phyloP scores from a whole-genome alignment of 2,329 filamentous ascomycete species.

The Metarhizium guizhouense region DNA sequence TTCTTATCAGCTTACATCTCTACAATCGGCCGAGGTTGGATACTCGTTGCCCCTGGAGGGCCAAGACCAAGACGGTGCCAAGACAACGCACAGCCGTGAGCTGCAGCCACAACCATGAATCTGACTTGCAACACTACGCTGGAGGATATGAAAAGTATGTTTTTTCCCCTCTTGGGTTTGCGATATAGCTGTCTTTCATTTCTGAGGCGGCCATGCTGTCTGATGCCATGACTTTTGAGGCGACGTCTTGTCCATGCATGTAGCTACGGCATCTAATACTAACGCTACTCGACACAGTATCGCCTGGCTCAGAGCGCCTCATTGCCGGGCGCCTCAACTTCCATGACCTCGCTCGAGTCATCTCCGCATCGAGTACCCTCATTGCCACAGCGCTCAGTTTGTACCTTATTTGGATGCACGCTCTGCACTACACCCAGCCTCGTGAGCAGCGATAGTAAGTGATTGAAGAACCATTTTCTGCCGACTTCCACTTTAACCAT shows the following conservation, averaged over 20 bases:
- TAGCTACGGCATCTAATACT: not conserved
- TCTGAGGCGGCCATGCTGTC: not conserved
- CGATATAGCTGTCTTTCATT: not conserved
- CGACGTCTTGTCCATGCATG: not conserved
- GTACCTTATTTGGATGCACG: slow-evolving; percentile 50
- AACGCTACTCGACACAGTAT: slow-evolving; percentile 20
- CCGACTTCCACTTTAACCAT: not conserved
- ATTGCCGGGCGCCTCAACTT: slow-evolving; percentile 43
- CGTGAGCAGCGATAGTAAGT: slow-evolving; percentile 48
- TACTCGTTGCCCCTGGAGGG: slow-evolving; percentile 1
- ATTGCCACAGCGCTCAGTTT: slow-evolving; percentile 44
- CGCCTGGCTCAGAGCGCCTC: slow-evolving; percentile 34
- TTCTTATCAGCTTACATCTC: not conserved
- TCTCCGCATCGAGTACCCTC: slow-evolving; percentile 38
- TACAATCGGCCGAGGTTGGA: not conserved
- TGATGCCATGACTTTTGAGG: not conserved
- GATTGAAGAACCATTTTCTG: not conserved
- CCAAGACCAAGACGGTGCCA: not conserved
- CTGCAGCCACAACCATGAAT: slow-evolving; percentile 20
- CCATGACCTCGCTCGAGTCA: slow-evolving; percentile 43
- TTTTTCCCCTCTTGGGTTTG: slow-evolving; percentile 4
- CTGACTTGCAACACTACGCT: slow-evolving; percentile 33
- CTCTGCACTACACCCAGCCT: slow-evolving; percentile 51
- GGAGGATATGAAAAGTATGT: slow-evolving; percentile 34
- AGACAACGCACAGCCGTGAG: slow-evolving; percentile 2